Conservation (phyloP, 2,329 filamentous ascomycete genomes). For the Penicillium expansum region DNA sequence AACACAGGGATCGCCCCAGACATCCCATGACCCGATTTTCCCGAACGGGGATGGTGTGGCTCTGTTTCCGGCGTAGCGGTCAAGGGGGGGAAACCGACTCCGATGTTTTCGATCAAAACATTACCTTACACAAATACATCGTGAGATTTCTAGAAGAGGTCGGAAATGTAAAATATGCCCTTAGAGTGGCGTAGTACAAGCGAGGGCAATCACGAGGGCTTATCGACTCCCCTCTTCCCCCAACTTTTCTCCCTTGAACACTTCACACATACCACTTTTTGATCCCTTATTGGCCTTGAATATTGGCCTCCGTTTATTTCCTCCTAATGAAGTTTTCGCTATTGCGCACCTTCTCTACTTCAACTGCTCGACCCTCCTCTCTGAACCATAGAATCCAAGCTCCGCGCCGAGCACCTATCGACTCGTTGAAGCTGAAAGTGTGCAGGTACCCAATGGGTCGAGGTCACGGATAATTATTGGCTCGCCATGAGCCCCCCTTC, state of each 20-base stretch:
- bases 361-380: conserved; percentile 7
- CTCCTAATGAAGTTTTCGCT: conserved; percentile 19
- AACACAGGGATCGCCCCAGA: conserved; percentile 7
- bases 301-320: background rate
- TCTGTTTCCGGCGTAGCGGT: conserved; percentile 15
- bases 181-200: conserved; percentile 8
- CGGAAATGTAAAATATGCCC: conserved; percentile 1
- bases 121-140: conserved; percentile 5
- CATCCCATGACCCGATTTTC: conserved; percentile 23
- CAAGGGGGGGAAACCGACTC: too few species aligned
- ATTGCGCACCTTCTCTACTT: conserved; percentile 15
- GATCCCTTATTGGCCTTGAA: background rate
- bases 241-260: conserved; percentile 7
- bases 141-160: conserved; percentile 4
- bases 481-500: conserved; percentile 43
- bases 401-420: conserved; percentile 1
- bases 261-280: background rate
- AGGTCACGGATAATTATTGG: conserved; percentile 34
- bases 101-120: too few species aligned
- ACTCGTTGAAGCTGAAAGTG: background rate
- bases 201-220: conserved; percentile 1
- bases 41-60: conserved; percentile 3
- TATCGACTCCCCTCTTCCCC: conserved; percentile 5
- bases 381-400: background rate
- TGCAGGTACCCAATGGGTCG: conserved; percentile 33